Percentiles rank a stretch among this genome's conserved stretches.
phyloP scores from a whole-genome alignment of 2,329 filamentous ascomycete genomes.

The Colletotrichum sidae region DNA sequence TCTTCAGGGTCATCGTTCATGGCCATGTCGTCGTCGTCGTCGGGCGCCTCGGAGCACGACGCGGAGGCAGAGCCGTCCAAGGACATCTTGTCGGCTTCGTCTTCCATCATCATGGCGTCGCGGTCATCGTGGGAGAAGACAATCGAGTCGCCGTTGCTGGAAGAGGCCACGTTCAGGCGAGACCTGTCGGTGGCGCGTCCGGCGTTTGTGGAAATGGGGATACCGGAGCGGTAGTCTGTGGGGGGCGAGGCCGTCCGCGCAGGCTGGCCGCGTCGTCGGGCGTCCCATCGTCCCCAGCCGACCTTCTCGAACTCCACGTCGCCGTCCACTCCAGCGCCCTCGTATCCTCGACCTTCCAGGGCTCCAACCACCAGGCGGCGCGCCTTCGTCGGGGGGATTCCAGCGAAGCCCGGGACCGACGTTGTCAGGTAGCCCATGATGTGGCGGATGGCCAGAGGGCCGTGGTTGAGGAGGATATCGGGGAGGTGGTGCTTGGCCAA shows the following conservation, averaged over 20 bases:
- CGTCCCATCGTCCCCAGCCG: constrained; percentile 97
- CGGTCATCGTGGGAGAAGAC: constrained; percentile 81
- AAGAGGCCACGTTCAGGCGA: constrained; percentile 63
- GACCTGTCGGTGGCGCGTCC: constrained; percentile 59
- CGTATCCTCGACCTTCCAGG: constrained; percentile 79
- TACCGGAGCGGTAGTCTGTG: constrained; percentile 60
- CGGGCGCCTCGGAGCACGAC: constrained; percentile 81
- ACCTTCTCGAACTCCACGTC: constrained; percentile 93
- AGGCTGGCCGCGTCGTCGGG: constrained; percentile 76
- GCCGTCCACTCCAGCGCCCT: constrained; percentile 71
- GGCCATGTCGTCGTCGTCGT: constrained; percentile 71
- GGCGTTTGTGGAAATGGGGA: constrained; percentile 65
- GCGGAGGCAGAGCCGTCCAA: constrained; percentile 76
- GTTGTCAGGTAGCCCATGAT: constrained; percentile 96
- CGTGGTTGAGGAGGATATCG: constrained; percentile 88
- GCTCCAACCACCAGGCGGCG: constrained; percentile 92
- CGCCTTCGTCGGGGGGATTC: constrained; percentile 89
- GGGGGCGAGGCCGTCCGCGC: constrained; percentile 56
- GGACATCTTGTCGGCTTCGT: constrained; percentile 97
- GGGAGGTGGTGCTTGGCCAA: constrained; percentile 92
- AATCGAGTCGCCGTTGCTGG: constrained; percentile 77
- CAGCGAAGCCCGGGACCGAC: constrained; percentile 90
- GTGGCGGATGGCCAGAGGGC: constrained; percentile 92
- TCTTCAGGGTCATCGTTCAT: constrained; percentile 85
- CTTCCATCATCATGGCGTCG: constrained; percentile 77